Conservation (phyloP, 768 basidiomycete genomes). For the Amanita pallidorosea region DNA sequence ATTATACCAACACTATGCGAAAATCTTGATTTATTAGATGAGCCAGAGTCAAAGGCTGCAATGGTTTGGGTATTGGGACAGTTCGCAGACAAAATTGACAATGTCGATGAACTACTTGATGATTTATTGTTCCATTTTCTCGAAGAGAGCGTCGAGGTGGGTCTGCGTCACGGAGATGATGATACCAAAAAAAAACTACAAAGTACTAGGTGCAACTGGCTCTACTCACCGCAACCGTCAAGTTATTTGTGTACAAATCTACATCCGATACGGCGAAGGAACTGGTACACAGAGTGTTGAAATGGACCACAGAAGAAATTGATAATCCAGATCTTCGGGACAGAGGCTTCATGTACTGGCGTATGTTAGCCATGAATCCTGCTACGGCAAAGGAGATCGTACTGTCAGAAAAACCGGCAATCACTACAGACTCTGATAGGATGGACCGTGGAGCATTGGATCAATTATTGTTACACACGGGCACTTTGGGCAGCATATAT, state of each 20-base stretch:
- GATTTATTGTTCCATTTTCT: conserved; percentile 82
- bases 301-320: conserved; percentile 95
- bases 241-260: conserved; percentile 88
- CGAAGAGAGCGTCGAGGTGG: conserved; percentile 89
- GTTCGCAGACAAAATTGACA: conserved; percentile 91
- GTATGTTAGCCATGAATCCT: conserved; percentile 89
- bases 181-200: neutral
- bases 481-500: conserved; percentile 90
- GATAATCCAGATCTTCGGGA: conserved; percentile 98
- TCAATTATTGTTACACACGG: conserved; percentile 88
- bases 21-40: conserved; percentile 84
- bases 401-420: conserved; percentile 85
- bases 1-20: conserved; percentile 92
- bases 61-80: conserved; percentile 99
- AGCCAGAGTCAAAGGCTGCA: conserved; percentile 92
- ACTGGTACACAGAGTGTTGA: conserved; percentile 88
- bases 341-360: conserved; percentile 99
- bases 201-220: conserved; percentile 83
- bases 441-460: conserved; percentile 97
- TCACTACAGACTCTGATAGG: conserved; percentile 95
- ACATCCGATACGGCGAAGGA: conserved; percentile 77
- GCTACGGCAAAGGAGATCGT: conserved; percentile 84
- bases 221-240: conserved; percentile 87
- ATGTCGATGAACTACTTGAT: conserved; percentile 91
- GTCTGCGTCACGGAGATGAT: neutral